Base-by-base conservation (phyloP, 164 flowering plant species). In the Chloranthus sessilifolius region DNA sequence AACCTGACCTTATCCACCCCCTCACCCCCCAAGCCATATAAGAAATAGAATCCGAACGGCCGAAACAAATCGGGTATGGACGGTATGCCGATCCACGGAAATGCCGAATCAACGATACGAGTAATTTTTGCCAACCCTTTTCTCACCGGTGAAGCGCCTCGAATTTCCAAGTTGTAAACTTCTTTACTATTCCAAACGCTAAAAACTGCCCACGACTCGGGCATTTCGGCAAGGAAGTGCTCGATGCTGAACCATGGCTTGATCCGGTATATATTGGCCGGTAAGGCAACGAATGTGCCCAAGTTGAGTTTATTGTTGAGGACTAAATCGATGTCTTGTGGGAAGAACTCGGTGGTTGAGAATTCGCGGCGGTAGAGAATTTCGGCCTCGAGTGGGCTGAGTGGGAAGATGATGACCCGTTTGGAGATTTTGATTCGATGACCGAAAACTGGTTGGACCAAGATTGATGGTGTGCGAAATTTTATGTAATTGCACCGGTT, bases 261-360 rank as follows among this genome's bases (percentile, higher is more conserved):
- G 0, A 9, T 10, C 11, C 28, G 16, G 37, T 39, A 45, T 1
- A 35, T 15, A 1, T 62, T 73, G 10, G 60, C 52, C 0, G 81
- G 84, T 0, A 86, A 69, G 25, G 97, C 92, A 3, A 89, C 35
- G 62, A 75, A 89, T 3, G 97, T 89, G 19, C 95, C 97, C 1
- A 86, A 75, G 21, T 20, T 70, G 59, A 78, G 81, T 16, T 65
- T 68, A 66, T 88, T 85, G 51, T 55, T 60, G 16, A 91, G 63
- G 0, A 91, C 72, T 2, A 82, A 47, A 73, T 81, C 92, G 28
- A 91, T 83, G 68, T 91, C 98, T 1, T 85, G 72, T 0, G 98
- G 98, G 70, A 85, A 88, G 65, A 91, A 91, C 81, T 91, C 98
- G 26, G 76, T 76, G 37, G 95, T 80, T 41, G 90, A 67, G 74